These are phyloP conservation scores for Auriscalpium microsporum DNA, from an alignment of 768 basidiomycete genomes.

Conservation along the genomic window DNA sequence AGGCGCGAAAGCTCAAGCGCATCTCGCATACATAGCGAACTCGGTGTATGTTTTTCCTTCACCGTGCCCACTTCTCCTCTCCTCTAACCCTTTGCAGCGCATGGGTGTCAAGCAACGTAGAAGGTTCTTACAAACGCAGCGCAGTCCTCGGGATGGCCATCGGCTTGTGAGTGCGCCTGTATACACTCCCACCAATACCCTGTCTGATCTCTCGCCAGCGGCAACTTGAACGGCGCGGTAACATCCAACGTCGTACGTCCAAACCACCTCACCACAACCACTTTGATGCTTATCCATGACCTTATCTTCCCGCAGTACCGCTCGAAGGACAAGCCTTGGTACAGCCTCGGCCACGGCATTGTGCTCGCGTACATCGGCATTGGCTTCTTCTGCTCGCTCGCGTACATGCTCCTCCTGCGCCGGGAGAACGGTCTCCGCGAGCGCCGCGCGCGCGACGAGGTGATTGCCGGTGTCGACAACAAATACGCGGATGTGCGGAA, in stretches of 20 bases:
- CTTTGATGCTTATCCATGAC: neutral
- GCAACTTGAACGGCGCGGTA: constrained; percentile 64
- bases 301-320: constrained; percentile 42
- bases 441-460: constrained; percentile 60
- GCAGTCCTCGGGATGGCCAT: constrained; percentile 65
- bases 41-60: constrained; percentile 35
- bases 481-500: constrained; percentile 34
- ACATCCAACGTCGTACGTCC: constrained; percentile 52
- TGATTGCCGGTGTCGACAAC: constrained; percentile 44
- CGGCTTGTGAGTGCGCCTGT: constrained; percentile 33
- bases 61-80: neutral
- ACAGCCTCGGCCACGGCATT: constrained; percentile 58
- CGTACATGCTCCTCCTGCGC: constrained; percentile 40
- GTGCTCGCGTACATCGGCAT: constrained; percentile 63
- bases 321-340: constrained; percentile 56
- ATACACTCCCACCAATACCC: neutral
- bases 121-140: constrained; percentile 67
- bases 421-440: constrained; percentile 56
- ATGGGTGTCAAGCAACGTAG: constrained; percentile 66
- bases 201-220: constrained; percentile 22
- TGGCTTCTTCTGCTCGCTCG: constrained; percentile 45
- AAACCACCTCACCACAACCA: neutral
- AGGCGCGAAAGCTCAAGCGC: too few relatives aligned
- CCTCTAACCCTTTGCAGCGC: constrained; percentile 31
- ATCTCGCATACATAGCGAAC: constrained; percentile 19